Base-by-base conservation (phyloP, 148 eudicot genomes). In the Talinum fruticosum region DNA sequence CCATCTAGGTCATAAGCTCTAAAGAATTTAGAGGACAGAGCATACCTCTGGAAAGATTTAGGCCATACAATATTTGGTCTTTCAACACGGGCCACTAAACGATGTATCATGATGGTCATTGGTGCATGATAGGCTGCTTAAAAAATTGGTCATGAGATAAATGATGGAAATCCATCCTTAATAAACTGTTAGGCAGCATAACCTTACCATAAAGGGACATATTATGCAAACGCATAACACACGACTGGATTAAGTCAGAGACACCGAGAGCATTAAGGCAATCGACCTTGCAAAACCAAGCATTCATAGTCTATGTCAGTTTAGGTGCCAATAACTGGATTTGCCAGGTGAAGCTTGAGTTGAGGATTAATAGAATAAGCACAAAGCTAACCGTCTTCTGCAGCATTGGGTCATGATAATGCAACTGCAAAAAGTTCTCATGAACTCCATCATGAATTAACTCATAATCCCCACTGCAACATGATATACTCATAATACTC, bases 41-140 rank as follows among this genome's bases (percentile, higher is more conserved):
- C 59, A 79, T 84, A 96, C 99, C 99, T 91, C 28, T 93, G 95
- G 82, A 88, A 93, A 73, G 98, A 89, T 88, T 92, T 96, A 65
- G 99, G 99, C 99, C 99, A 96, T 84, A 90, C 95, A 75, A 96
- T 90, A 83, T 59, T 87, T 71, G 93, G 92, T 83, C 83, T 89
- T 83, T 90, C 97, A 74, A 87, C 89, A 86, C 87, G 97, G 71
- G 91, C 93, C 72, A 96, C 74, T 84, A 90, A 74, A 81, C 84
- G 80, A 81, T 87, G 98, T 80, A 96, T 84, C 38, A 81, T 70
- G 26, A 96, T 79, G 29, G 84, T 89, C 77, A 88, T 76, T 71
- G 88, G 81, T 19, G 99, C 88, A 85, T 84, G 91, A 88, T 96
- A 93, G 75, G 77, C 99, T 96, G 89, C 81, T 74, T 75, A 72